A percentile compares a stretch with the other conserved stretches of the same genome.
Conservation (phyloP, 1,284 basidiomycete genomes). For the Puccinia brachypodii region DNA sequence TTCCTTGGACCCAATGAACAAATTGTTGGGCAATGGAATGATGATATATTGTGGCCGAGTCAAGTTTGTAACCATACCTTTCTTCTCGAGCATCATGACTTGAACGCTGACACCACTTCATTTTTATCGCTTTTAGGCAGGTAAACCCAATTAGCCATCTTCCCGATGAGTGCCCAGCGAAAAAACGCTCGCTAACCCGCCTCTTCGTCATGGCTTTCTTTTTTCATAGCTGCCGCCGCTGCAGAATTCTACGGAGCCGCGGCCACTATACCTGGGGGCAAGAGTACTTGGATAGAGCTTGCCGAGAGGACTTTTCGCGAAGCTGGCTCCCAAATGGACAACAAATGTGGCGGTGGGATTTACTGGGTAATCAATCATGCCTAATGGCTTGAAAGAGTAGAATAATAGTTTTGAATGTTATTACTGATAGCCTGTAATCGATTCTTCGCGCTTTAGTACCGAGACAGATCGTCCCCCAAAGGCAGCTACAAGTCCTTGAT, state of each 20-base stretch:
- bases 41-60: slow-evolving; percentile 42
- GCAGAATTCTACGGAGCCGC: slow-evolving; percentile 37
- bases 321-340: slow-evolving; percentile 6
- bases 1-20: slow-evolving; percentile 29
- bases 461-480: background rate
- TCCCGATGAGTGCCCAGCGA: too few species aligned
- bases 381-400: background rate
- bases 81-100: background rate
- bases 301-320: slow-evolving; percentile 36
- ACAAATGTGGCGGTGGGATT: slow-evolving; percentile 35
- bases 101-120: background rate
- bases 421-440: background rate
- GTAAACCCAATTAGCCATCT: background rate
- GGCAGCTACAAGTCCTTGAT: slow-evolving; percentile 45
- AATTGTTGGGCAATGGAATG: slow-evolving; percentile 35
- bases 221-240: slow-evolving; percentile 8
- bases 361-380: slow-evolving; percentile 31
- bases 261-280: slow-evolving; percentile 6
- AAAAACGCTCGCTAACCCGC: too few species aligned
- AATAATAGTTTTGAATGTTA: too few species aligned
- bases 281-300: slow-evolving; percentile 17
- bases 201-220: background rate
- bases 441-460: background rate
- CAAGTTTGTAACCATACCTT: background rate
- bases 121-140: background rate